phyloP scores from a whole-genome alignment of 768 basidiomycete species.

The Agrocybe chaxingu region DNA sequence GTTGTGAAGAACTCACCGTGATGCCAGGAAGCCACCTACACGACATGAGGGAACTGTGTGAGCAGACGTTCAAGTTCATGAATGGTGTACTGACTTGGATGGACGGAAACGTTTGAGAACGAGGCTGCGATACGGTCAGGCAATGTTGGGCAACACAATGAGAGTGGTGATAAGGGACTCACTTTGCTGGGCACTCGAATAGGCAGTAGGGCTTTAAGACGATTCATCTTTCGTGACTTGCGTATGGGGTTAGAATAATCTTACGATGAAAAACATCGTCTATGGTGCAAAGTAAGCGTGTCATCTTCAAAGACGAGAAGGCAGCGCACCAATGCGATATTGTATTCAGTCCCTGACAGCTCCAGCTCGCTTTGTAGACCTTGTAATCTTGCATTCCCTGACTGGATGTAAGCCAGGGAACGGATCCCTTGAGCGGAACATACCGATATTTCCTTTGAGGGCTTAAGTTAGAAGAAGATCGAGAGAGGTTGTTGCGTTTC shows the following conservation, averaged over 20 bases:
- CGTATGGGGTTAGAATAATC: conserved; percentile 14
- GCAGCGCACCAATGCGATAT: conserved; percentile 54
- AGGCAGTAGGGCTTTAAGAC: conserved; percentile 48
- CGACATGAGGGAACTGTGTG: conserved; percentile 1
- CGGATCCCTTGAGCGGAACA: conserved; percentile 3
- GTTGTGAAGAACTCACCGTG: conserved; percentile 33
- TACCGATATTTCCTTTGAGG: conserved; percentile 54
- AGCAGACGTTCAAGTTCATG: neutral
- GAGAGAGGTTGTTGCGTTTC: neutral
- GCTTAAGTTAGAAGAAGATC: neutral
- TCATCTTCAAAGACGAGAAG: neutral
- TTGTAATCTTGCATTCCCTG: conserved; percentile 66
- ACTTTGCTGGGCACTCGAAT: conserved; percentile 75
- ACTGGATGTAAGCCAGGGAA: conserved; percentile 3
- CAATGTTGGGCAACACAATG: conserved; percentile 5
- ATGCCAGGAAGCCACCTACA: conserved; percentile 63
- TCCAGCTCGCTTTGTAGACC: conserved; percentile 56
- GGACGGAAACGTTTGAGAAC: conserved; percentile 64
- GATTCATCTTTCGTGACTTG: neutral
- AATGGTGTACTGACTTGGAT: conserved; percentile 40
- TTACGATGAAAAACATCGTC: conserved; percentile 72
- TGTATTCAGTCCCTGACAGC: conserved; percentile 58
- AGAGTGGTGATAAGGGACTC: conserved; percentile 7
- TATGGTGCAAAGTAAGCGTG: conserved; percentile 18
- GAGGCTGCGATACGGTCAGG: conserved; percentile 27